Conservation (phyloP, 169 alveolate species). For the Perkinsus marinus region DNA sequence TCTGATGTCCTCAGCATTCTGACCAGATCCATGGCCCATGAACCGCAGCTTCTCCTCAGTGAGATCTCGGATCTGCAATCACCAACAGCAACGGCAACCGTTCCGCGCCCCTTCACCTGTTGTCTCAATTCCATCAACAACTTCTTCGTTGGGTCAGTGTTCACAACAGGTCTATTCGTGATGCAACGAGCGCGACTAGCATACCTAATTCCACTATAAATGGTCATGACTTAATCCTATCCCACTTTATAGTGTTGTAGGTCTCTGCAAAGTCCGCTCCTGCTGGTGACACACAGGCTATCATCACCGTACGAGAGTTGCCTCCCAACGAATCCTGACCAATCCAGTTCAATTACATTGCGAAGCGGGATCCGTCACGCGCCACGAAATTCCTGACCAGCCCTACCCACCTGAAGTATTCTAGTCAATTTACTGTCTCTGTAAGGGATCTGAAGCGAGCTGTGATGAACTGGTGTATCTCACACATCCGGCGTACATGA, state of each 20-base stretch:
- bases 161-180: background rate
- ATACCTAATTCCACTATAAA: too few species aligned
- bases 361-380: background rate
- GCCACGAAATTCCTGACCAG: background rate
- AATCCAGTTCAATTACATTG: too few species aligned
- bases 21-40: background rate
- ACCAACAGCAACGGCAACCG: background rate
- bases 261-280: conserved; percentile 65
- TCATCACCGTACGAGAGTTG: conserved; percentile 71
- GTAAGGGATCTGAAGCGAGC: conserved; percentile 55
- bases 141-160: background rate
- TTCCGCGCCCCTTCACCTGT: background rate
- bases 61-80: background rate
- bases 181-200: background rate
- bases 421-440: conserved; percentile 72
- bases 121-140: background rate
- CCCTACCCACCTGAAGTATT: conserved; percentile 37
- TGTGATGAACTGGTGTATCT: conserved; percentile 20
- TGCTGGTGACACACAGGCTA: conserved; percentile 71
- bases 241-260: conserved; percentile 63
- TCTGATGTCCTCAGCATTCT: background rate
- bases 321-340: conserved; percentile 67
- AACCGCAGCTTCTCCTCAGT: background rate
- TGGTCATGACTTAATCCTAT: conserved; percentile 20
- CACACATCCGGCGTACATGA: conserved; percentile 9